Percentiles rank a stretch among this genome's conserved stretches.
Evolutionary conservation across 2,329 filamentous ascomycete species (phyloP).

Genomic region (Huntiella decipiens): DNA sequence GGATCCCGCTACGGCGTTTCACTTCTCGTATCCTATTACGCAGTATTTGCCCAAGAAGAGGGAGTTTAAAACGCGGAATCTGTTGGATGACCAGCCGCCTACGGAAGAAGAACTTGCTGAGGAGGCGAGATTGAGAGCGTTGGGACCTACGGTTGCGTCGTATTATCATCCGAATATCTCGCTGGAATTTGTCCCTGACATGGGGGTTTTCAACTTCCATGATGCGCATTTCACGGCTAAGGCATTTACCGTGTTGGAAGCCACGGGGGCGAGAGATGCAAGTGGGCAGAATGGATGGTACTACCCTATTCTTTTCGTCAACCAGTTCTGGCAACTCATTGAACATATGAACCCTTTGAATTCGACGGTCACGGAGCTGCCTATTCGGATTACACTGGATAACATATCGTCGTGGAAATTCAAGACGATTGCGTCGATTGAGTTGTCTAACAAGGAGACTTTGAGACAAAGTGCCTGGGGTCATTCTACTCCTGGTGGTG

Average conservation of each 20-base stretch:
- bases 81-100: constrained; percentile 39
- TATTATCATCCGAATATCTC: constrained; percentile 95
- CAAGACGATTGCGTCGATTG: constrained; percentile 62
- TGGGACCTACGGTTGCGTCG: constrained; percentile 50
- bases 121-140: constrained; percentile 32
- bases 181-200: constrained; percentile 66
- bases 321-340: constrained; percentile 93
- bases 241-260: constrained; percentile 62
- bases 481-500: constrained; percentile 49
- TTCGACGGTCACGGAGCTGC: constrained; percentile 64
- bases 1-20: constrained; percentile 56
- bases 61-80: constrained; percentile 65
- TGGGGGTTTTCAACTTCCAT: constrained; percentile 49
- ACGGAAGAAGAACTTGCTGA: constrained; percentile 28
- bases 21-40: constrained; percentile 71
- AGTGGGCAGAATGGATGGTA: constrained; percentile 88
- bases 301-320: constrained; percentile 72
- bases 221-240: constrained; percentile 53
- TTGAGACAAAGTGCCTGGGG: constrained; percentile 61
- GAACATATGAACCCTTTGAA: constrained; percentile 85
- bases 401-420: constrained; percentile 84
- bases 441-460: constrained; percentile 71
- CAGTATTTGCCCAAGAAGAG: constrained; percentile 88
- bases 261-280: constrained; percentile 61
- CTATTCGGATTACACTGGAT: constrained; percentile 65